phyloP scores from a whole-genome alignment of 306 rosid genomes.

The Castanopsis chinensis region DNA sequence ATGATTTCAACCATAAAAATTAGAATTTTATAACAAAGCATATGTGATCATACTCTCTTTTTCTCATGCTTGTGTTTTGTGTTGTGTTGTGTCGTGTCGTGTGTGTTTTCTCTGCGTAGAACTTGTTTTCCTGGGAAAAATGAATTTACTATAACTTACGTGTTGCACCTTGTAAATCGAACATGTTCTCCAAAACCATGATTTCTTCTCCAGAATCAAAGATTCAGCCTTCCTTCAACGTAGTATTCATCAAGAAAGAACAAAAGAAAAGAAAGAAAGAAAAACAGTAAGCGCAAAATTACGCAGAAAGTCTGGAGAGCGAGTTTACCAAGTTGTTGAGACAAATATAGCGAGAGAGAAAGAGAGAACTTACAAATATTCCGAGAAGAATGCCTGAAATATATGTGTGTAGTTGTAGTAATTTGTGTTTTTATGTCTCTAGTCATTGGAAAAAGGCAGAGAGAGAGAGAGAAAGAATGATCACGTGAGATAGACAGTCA shows the following conservation, averaged over 20 bases:
- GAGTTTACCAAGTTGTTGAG: neutral
- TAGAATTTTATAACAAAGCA: neutral
- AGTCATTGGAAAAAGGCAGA: too few relatives aligned
- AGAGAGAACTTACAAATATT: neutral
- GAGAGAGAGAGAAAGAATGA: too few relatives aligned
- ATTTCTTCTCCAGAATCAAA: constrained; percentile 24
- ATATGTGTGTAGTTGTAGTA: neutral
- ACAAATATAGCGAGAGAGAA: neutral
- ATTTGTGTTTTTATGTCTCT: too few relatives aligned
- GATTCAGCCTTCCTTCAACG: constrained; percentile 19
- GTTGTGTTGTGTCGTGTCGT: neutral
- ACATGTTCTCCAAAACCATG: constrained; percentile 44
- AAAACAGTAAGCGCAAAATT: too few relatives aligned
- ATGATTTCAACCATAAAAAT: neutral
- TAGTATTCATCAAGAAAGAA: too few relatives aligned
- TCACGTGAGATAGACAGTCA: too few relatives aligned
- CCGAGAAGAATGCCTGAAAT: too few relatives aligned
- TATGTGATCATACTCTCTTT: neutral
- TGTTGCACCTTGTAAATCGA: constrained; percentile 21
- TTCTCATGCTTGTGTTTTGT: neutral
- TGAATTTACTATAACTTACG: constrained; percentile 36
- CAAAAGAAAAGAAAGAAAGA: too few relatives aligned
- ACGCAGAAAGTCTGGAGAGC: neutral
- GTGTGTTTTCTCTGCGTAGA: neutral
- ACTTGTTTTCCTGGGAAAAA: neutral